Evolutionary conservation across 495 filamentous ascomycete genomes (phyloP).

Genomic region (Cercophora newfieldiana): DNA sequence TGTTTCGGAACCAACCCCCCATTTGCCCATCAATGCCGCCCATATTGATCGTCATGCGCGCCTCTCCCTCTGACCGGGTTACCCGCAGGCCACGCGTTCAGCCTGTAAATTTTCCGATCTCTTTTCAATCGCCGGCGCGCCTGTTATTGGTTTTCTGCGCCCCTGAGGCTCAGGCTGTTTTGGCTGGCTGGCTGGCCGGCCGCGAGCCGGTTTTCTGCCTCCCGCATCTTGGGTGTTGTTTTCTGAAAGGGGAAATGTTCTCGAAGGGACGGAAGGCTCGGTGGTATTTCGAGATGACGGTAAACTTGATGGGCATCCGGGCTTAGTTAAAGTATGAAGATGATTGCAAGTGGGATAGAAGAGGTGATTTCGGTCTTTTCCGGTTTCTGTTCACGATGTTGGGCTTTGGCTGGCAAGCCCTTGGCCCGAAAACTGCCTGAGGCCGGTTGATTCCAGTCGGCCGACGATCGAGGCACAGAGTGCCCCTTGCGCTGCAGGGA

Average conservation of each 20-base stretch:
- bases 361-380: background rate
- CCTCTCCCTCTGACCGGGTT: slow-evolving; percentile 1
- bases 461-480: background rate
- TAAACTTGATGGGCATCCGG: background rate
- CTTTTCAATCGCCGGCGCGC: background rate
- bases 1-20: slow-evolving; percentile 8
- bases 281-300: background rate
- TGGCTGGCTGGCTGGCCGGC: background rate
- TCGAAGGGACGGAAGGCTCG: background rate
- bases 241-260: slow-evolving; percentile 11
- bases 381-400: background rate
- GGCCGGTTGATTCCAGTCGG: background rate
- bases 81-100: background rate
- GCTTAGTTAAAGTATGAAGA: background rate
- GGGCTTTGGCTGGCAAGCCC: background rate
- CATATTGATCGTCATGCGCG: slow-evolving; percentile 3
- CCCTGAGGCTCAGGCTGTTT: slow-evolving; percentile 17
- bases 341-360: background rate
- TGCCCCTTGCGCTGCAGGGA: background rate
- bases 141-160: background rate
- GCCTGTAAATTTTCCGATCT: slow-evolving; percentile 6
- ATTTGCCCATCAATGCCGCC: background rate
- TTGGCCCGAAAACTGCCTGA: background rate
- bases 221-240: background rate
- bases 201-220: background rate